Evolutionary conservation across 768 basidiomycete species (phyloP).

Genomic region (Amanita subjunquillea): DNA sequence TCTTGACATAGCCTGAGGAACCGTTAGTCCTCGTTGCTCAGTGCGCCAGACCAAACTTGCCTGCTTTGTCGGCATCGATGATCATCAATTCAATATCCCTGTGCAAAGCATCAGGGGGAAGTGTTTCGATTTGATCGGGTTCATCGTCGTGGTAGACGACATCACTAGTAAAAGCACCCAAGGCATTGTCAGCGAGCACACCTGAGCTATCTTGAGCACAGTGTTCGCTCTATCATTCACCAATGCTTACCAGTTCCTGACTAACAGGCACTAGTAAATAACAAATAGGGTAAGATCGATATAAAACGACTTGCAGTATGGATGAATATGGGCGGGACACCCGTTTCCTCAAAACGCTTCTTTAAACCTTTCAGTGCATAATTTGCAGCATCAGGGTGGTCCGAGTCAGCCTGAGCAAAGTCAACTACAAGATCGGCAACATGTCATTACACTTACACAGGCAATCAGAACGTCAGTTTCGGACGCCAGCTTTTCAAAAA

Average conservation of each 20-base stretch:
- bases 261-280: constrained; percentile 14
- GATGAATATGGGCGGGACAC: constrained; percentile 38
- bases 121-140: constrained; percentile 31
- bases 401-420: constrained; percentile 23
- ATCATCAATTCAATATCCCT: constrained; percentile 38
- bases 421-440: constrained; percentile 21
- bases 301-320: constrained; percentile 40
- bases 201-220: constrained; percentile 2
- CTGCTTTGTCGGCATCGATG: constrained; percentile 36
- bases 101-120: constrained; percentile 35
- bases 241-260: constrained; percentile 32
- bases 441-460: constrained; percentile 11
- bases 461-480: constrained; percentile 25
- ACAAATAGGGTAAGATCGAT: neutral
- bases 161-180: constrained; percentile 23
- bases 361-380: constrained; percentile 45
- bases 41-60: constrained; percentile 14
- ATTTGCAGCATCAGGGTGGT: constrained; percentile 32
- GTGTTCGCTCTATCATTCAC: neutral
- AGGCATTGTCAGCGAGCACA: constrained; percentile 31
- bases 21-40: neutral
- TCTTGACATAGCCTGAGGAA: constrained; percentile 34
- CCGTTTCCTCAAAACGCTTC: constrained; percentile 29
- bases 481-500: constrained; percentile 33
- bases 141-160: constrained; percentile 41